Percentiles rank a stretch among this genome's conserved stretches.
Evolutionary conservation across 148 eudicot genomes (phyloP).

Genomic region (Silene conica): DNA sequence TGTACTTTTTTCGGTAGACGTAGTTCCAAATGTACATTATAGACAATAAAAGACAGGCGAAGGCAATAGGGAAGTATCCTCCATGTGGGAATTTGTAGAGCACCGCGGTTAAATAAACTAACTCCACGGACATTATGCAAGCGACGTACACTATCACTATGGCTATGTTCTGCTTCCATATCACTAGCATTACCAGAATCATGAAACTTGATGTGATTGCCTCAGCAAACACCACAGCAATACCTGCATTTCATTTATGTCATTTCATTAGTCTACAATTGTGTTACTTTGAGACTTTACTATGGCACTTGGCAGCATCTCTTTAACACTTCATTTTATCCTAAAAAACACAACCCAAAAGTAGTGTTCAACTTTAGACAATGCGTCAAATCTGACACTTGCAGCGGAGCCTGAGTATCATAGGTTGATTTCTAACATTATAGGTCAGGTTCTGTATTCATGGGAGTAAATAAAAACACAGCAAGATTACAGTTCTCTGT

Average conservation of each 20-base stretch:
- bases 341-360: too few relatives aligned
- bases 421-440: too few relatives aligned
- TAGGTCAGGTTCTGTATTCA: too few relatives aligned
- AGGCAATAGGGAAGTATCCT: conserved; percentile 54
- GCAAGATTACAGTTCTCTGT: too few relatives aligned
- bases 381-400: too few relatives aligned
- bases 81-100: conserved; percentile 64
- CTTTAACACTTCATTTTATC: too few relatives aligned
- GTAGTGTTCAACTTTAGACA: too few relatives aligned
- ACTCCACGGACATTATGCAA: conserved; percentile 40
- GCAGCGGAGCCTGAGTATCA: too few relatives aligned
- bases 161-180: conserved; percentile 54
- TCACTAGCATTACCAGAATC: conserved; percentile 44
- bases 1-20: conserved; percentile 54
- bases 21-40: conserved; percentile 56
- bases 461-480: too few relatives aligned
- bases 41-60: conserved; percentile 36
- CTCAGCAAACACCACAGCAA: conserved; percentile 61
- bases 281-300: too few relatives aligned
- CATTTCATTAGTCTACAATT: too few relatives aligned
- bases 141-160: conserved; percentile 31
- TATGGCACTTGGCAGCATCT: too few relatives aligned
- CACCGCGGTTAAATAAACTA: conserved; percentile 50
- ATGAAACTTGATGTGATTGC: conserved; percentile 47
- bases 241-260: conserved; percentile 35